Conservation (phyloP, 2,329 filamentous ascomycete genomes). For the Xylariales sp. region DNA sequence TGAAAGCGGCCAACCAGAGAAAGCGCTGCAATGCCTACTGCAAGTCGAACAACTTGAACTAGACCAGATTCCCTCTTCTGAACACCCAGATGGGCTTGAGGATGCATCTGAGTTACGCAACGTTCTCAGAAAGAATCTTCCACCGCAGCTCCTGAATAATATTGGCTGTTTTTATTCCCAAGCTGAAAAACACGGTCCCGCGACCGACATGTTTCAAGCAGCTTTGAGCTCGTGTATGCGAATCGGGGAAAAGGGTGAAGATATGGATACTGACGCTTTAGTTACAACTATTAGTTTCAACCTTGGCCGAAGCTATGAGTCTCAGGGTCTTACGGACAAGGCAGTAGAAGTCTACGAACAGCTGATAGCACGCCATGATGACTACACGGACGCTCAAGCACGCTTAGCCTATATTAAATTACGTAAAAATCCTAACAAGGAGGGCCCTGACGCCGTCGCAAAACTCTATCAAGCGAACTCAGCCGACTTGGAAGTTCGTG, state of each 20-base stretch:
- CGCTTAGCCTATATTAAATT: slow-evolving; percentile 91
- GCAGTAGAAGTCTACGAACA: slow-evolving; percentile 91
- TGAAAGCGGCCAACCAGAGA: slow-evolving; percentile 85
- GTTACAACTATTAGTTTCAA: slow-evolving; percentile 98
- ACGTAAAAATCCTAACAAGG: slow-evolving; percentile 81
- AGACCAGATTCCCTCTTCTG: slow-evolving; percentile 78
- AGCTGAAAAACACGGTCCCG: slow-evolving; percentile 80
- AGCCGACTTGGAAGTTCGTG: slow-evolving; percentile 88
- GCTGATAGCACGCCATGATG: slow-evolving; percentile 82
- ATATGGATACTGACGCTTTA: slow-evolving; percentile 87
- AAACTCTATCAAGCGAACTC: slow-evolving; percentile 88
- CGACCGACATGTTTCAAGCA: slow-evolving; percentile 91
- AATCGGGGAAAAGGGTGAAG: slow-evolving; percentile 78
- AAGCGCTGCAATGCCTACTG: slow-evolving; percentile 89
- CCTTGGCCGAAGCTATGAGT: slow-evolving; percentile 91
- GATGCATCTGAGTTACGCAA: slow-evolving; percentile 71
- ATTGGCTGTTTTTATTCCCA: slow-evolving; percentile 97
- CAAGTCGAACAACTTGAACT: slow-evolving; percentile 93
- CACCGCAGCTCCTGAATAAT: slow-evolving; percentile 94
- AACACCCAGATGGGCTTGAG: slow-evolving; percentile 69
- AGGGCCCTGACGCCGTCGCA: slow-evolving; percentile 86
- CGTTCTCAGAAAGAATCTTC: slow-evolving; percentile 79
- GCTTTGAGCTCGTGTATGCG: slow-evolving; percentile 88
- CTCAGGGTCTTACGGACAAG: slow-evolving; percentile 81
- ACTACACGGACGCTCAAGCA: slow-evolving; percentile 92